A percentile compares a stretch with the other conserved stretches of the same genome.
Evolutionary conservation across 805 yeast genomes (phyloP).

Genomic region (Wickerhamiella brachini): DNA sequence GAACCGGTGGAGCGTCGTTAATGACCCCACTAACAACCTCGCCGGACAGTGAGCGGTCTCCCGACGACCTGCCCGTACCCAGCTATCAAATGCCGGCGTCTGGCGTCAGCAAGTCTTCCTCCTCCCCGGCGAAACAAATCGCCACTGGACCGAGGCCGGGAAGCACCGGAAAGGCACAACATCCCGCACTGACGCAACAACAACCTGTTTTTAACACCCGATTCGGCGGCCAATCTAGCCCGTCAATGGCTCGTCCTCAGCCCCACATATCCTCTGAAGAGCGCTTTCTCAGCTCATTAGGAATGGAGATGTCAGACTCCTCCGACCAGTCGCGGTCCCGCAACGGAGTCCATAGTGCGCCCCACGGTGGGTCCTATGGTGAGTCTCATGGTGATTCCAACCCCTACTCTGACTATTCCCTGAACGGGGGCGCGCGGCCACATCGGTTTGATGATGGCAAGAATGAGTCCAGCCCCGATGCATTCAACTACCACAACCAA

Average conservation of each 20-base stretch:
- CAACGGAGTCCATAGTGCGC: too few relatives aligned
- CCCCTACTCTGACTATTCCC: neutral
- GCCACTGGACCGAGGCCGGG: neutral
- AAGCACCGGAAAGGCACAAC: neutral
- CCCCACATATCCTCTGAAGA: neutral
- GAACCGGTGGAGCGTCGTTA: neutral
- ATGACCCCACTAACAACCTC: conserved; percentile 8
- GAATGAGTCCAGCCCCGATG: neutral
- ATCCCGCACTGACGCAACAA: neutral
- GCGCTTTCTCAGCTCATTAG: neutral
- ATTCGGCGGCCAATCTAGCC: neutral
- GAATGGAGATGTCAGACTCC: neutral
- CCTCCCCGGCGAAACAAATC: neutral
- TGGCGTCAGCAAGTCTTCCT: neutral
- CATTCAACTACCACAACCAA: neutral
- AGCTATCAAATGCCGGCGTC: neutral
- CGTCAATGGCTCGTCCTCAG: neutral
- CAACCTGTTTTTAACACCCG: neutral
- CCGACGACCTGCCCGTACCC: neutral
- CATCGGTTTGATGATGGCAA: neutral
- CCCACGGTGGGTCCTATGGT: neutral
- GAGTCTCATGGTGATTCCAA: neutral
- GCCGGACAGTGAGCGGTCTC: conserved; percentile 5
- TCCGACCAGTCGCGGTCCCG: neutral
- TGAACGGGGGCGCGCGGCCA: neutral